These are phyloP conservation scores for Beauveria sp. DNA, from an alignment of 2,329 filamentous ascomycete species.

Conservation along the genomic window DNA sequence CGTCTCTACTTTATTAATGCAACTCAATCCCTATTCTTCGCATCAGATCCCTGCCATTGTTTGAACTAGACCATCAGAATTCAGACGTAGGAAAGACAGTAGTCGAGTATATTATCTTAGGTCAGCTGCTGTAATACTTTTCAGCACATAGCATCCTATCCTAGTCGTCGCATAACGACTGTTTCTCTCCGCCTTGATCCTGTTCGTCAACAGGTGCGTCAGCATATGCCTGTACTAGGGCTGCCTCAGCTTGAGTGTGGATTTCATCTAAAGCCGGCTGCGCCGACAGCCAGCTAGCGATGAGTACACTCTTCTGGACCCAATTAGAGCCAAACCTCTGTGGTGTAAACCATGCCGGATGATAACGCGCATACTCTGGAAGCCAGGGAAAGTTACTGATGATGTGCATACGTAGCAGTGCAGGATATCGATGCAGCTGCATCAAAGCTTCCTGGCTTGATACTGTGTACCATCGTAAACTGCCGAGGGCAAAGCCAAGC, in stretches of 20 bases:
- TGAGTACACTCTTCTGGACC: constrained; percentile 16
- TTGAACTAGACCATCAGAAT: too few relatives aligned
- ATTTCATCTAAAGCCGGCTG: constrained; percentile 17
- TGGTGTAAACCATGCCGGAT: constrained; percentile 12
- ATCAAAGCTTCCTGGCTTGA: constrained; percentile 15
- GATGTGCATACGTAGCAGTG: constrained; percentile 17
- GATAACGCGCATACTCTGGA: constrained; percentile 9
- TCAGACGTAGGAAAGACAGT: too few relatives aligned
- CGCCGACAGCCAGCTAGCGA: constrained; percentile 17
- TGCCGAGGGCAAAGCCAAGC: constrained; percentile 16
- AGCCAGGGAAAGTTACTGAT: constrained; percentile 18
- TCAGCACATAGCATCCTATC: too few relatives aligned
- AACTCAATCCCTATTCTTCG: too few relatives aligned
- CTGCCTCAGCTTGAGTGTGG: constrained; percentile 13
- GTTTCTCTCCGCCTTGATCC: too few relatives aligned
- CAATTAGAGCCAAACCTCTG: constrained; percentile 13
- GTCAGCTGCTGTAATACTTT: too few relatives aligned
- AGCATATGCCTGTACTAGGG: constrained; percentile 8
- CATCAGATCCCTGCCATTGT: too few relatives aligned
- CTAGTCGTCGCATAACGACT: too few relatives aligned
- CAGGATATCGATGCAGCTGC: constrained; percentile 16
- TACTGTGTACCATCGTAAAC: constrained; percentile 15
- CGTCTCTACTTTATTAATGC: too few relatives aligned
- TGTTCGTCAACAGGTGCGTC: neutral
- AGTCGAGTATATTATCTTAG: too few relatives aligned